Percentiles rank a stretch among this genome's conserved stretches.
Conservation (phyloP, 2,329 filamentous ascomycete genomes). For the Hypoxylon sp. region DNA sequence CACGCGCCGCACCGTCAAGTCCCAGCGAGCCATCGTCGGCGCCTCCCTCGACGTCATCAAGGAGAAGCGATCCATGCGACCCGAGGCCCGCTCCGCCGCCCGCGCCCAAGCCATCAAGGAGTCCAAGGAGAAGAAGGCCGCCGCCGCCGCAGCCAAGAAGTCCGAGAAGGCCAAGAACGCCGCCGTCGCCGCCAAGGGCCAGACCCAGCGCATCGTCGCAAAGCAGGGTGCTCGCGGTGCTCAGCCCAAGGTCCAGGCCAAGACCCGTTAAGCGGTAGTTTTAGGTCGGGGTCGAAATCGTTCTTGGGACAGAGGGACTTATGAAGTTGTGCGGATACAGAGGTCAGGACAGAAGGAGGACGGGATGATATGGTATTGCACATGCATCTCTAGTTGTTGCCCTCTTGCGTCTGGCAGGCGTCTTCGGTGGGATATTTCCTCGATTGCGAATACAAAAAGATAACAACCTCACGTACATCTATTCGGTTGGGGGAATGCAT, state of each 20-base stretch:
- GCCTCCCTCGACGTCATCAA: slow-evolving; percentile 99
- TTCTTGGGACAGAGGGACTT: not conserved
- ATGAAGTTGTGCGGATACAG: slow-evolving; percentile 32
- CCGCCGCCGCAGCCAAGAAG: slow-evolving; percentile 92
- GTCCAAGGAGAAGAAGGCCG: slow-evolving; percentile 98
- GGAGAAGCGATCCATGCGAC: slow-evolving; percentile 95
- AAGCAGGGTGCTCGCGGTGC: slow-evolving; percentile 98
- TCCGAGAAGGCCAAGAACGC: slow-evolving; percentile 98
- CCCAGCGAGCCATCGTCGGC: slow-evolving; percentile 98
- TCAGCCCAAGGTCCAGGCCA: slow-evolving; percentile 85
- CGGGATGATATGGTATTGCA: slow-evolving; percentile 12
- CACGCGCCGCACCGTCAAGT: slow-evolving; percentile 96
- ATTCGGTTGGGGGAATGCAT: slow-evolving; percentile 50
- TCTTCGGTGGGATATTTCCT: slow-evolving; percentile 53
- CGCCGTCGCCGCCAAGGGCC: slow-evolving; percentile 78
- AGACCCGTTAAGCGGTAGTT: slow-evolving; percentile 77
- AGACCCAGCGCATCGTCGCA: slow-evolving; percentile 84
- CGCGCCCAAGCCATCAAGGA: slow-evolving; percentile 93
- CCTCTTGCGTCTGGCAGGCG: slow-evolving; percentile 51
- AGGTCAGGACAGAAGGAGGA: slow-evolving; percentile 24
- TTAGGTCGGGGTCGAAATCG: slow-evolving; percentile 1
- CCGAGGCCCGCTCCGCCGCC: slow-evolving; percentile 93
- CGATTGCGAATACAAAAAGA: slow-evolving; percentile 44
- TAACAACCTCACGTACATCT: slow-evolving; percentile 31
- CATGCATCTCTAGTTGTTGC: slow-evolving; percentile 25